Base-by-base conservation (phyloP, 768 basidiomycete genomes). In the Kockovaella imperatae region DNA sequence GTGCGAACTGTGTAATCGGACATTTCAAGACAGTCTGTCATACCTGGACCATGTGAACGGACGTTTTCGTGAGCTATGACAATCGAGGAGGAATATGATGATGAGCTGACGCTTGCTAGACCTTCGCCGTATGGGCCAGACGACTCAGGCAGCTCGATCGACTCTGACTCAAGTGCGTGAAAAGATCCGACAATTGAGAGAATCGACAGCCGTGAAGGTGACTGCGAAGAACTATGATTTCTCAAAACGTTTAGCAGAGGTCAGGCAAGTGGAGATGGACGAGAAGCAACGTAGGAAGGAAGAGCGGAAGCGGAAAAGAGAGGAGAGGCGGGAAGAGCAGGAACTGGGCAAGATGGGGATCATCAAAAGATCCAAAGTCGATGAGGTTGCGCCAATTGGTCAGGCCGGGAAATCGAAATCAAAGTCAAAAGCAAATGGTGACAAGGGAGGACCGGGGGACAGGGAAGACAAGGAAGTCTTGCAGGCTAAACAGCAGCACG, bases 1-100 rank as follows among this genome's bases (percentile, higher is more conserved):
- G 71, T 99, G 95, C 64, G 90, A 93, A 64, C 74, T 84, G 7
- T 99, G 95, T 70, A 84, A 80, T 58, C 77, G 88, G 57, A 93
- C 84, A 14, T 86, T 88, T 74, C 95, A 93, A 71, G 95, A 99
- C 64, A 88, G 82, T 42, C 78, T 82, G n/a, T 86, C 82, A 8
- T 97, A 97, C 68, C 75, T 99, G 39, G 91, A 96, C 67, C 95
- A 99, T 65, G 80, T 99, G 47, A 99, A 99, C 72, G 83, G 88
- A 50, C 78, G 90, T 76, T 80, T 81, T 45, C 93, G 93, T 96
- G 69, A 62, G 89, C 80, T 23, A 10, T 11, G 8, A 6, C 20
- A 10, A 11, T 6, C 10, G 21, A 13, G 36, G 10, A 10, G 11
- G 13, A 39, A 20, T 11, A 8, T 20, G 36, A 21, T 8, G 20